Evolutionary conservation across 2,329 filamentous ascomycete species (phyloP), one percentile per base, ranked within the genome.

Genomic region (Furcasterigmium furcatum): DNA sequence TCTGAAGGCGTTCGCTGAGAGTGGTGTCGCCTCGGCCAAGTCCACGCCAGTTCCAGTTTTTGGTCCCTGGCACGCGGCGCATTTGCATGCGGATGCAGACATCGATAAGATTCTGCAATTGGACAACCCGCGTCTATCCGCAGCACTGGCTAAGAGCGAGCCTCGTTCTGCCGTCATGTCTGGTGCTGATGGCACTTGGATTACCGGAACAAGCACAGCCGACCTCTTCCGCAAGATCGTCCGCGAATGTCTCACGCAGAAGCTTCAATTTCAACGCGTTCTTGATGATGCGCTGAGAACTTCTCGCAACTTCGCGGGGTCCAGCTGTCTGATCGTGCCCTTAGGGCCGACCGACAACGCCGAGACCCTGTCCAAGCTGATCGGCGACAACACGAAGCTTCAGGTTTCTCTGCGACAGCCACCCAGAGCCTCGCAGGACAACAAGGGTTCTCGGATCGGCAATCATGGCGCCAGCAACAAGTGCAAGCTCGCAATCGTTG

Each of bases 401-500:
- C 62, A 71, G 16, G 66, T 77, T 4, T 59, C 63, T 14, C 62
- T 76, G 22, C 67, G 67, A 38, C 56, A 57, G 21, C 54, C 65
- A 7, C 64, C 67, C 1, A 57, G 63, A 19, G 59, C 66, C 30
- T 54, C 65, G 14, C 58, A 61, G 19, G 61, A 64, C 55, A 62
- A 58, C 52, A 62, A 57, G 24, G 50, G 54, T 13, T 55, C 64
- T 9, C 58, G 53, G 14, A 66, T 75, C 21, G 72, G 72, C 16
- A 75, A 76, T 52, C 73, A 76, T 50, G 74, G 74, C 10, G 62
- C 66, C 13, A 59, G 51, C 9, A 69, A 68, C 13, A 67, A 79
- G 56, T 79, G 81, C 60, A 91, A 91, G 64, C 80, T 95, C 51
- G 90, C 90, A 46, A 91, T 95, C 51, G 86, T 95, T 27, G 90